Evolutionary conservation across 225 moss, liverwort and hornwort genomes (phyloP).

Genomic region (Marchantia paleacea): DNA sequence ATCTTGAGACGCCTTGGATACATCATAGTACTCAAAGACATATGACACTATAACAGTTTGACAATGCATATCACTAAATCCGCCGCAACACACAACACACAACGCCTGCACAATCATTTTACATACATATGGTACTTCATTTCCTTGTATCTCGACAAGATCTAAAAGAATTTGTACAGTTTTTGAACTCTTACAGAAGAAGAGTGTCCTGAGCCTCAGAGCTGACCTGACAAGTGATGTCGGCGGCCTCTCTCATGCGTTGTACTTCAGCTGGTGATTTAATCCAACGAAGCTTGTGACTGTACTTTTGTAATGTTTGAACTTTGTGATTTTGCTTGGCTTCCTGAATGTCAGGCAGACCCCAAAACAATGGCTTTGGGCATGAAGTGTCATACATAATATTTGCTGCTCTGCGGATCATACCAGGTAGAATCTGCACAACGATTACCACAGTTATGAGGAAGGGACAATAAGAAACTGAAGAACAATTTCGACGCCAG

Average conservation of each 20-base stretch:
- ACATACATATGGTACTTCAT: neutral
- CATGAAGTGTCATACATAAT: slow-evolving; percentile 64
- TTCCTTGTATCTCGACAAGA: neutral
- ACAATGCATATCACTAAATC: neutral
- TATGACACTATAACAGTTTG: neutral
- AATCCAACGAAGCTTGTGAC: slow-evolving; percentile 75
- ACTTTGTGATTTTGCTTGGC: slow-evolving; percentile 66
- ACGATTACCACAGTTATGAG: slow-evolving; percentile 25
- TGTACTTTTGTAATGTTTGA: slow-evolving; percentile 60
- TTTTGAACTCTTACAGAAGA: neutral
- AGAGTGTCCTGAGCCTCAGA: neutral
- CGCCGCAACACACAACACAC: too few species aligned
- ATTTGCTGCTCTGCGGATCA: slow-evolving; percentile 59
- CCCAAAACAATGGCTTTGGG: slow-evolving; percentile 48
- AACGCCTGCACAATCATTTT: too few species aligned
- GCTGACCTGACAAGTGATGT: slow-evolving; percentile 85
- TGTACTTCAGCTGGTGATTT: slow-evolving; percentile 74
- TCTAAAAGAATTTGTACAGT: neutral
- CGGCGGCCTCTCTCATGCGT: slow-evolving; percentile 78
- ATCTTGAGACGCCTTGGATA: neutral
- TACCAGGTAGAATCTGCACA: slow-evolving; percentile 65
- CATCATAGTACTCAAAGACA: neutral
- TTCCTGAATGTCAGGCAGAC: slow-evolving; percentile 58
- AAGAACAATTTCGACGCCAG: neutral
- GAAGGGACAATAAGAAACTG: neutral